These are phyloP conservation scores for Leccinum pallidistipes DNA, from an alignment of 1,284 basidiomycete species.

Conservation along the genomic window DNA sequence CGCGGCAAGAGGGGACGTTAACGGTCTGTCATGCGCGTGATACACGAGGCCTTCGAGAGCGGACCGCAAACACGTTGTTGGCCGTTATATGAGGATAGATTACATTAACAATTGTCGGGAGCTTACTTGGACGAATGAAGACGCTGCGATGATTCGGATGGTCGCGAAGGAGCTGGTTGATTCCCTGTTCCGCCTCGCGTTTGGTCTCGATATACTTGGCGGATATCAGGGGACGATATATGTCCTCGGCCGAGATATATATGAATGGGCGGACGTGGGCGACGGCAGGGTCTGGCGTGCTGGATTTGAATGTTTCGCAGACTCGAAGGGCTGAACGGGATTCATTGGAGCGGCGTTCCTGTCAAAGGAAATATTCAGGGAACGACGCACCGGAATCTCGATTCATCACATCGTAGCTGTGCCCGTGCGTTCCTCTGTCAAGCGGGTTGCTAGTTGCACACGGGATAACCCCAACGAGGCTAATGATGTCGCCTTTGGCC, in stretches of 20 bases:
- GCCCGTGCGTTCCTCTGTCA: constrained; percentile 39
- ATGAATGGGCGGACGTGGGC: constrained; percentile 70
- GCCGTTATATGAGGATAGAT: constrained; percentile 14
- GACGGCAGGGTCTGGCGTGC: constrained; percentile 36
- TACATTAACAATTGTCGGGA: background rate
- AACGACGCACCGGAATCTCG: constrained; percentile 79
- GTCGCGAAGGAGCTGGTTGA: constrained; percentile 50
- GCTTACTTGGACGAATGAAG: constrained; percentile 84
- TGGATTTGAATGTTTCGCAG: constrained; percentile 68
- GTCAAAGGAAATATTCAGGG: constrained; percentile 1
- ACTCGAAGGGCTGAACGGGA: constrained; percentile 61
- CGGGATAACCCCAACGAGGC: constrained; percentile 51
- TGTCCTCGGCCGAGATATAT: constrained; percentile 93
- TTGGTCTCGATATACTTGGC: constrained; percentile 87
- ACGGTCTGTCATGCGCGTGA: constrained; percentile 89
- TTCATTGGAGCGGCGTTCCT: constrained; percentile 12
- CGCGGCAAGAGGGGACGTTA: constrained; percentile 85
- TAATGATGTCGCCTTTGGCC: constrained; percentile 54
- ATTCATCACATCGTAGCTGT: constrained; percentile 79
- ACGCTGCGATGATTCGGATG: constrained; percentile 59
- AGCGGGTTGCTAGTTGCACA: constrained; percentile 57
- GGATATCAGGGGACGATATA: constrained; percentile 86
- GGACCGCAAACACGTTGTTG: constrained; percentile 13
- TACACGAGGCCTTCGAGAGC: constrained; percentile 80
- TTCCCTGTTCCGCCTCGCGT: constrained; percentile 80